Evolutionary conservation across 2,329 filamentous ascomycete genomes (phyloP).

Genomic region (Aspergillus sp.): DNA sequence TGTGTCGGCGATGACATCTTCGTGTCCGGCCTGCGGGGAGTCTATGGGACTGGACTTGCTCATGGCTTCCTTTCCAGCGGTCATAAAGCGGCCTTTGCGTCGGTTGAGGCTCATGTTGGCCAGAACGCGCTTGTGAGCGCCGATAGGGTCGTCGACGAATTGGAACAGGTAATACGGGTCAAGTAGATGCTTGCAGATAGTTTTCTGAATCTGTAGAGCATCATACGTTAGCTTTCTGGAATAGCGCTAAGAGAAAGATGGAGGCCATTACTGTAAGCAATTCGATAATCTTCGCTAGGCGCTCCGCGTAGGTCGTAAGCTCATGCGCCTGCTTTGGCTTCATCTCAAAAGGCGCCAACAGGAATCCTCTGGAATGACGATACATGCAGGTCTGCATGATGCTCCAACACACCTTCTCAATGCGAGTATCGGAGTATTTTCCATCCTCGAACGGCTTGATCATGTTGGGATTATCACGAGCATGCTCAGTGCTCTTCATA

Average conservation of each 20-base stretch:
- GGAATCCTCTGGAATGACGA: constrained; percentile 18
- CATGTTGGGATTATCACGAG: constrained; percentile 26
- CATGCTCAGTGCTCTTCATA: constrained; percentile 21
- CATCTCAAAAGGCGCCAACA: constrained; percentile 16
- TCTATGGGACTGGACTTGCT: background rate
- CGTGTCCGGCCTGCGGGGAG: background rate
- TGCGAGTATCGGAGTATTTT: constrained; percentile 14
- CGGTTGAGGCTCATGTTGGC: constrained; percentile 27
- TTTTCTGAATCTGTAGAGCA: constrained; percentile 22
- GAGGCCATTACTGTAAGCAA: constrained; percentile 9
- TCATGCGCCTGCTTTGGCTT: constrained; percentile 14
- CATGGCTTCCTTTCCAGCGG: constrained; percentile 21
- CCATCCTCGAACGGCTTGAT: constrained; percentile 21
- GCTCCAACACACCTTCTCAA: constrained; percentile 28
- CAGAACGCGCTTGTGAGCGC: constrained; percentile 20
- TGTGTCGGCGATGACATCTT: background rate
- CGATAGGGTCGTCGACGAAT: constrained; percentile 31
- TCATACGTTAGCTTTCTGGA: background rate
- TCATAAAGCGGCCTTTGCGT: constrained; percentile 26
- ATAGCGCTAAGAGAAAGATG: background rate
- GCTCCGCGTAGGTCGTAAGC: constrained; percentile 15
- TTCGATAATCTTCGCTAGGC: constrained; percentile 11
- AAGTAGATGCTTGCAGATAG: constrained; percentile 34
- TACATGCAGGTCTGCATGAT: constrained; percentile 18
- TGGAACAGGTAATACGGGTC: constrained; percentile 25